These are phyloP conservation scores for Flaveria bidentis DNA, from an alignment of 129 eudicot genomes.

Conservation along the genomic window DNA sequence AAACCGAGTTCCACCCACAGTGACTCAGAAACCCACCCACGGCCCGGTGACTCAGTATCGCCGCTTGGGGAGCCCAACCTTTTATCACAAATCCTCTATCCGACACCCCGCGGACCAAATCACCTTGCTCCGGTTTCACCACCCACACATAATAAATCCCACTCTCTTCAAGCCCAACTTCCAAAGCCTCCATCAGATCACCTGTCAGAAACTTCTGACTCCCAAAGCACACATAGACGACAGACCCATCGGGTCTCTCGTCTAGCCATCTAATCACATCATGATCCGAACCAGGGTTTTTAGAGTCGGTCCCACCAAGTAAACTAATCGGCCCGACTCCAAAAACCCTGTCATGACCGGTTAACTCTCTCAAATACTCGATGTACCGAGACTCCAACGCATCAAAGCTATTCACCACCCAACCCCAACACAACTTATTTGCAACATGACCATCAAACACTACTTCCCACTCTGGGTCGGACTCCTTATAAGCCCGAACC, in stretches of 20 bases:
- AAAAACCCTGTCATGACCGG: slow-evolving; percentile 51
- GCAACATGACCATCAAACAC: slow-evolving; percentile 37
- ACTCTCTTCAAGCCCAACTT: slow-evolving; percentile 55
- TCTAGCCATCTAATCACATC: slow-evolving; percentile 50
- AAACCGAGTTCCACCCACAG: slow-evolving; percentile 84
- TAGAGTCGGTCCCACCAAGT: slow-evolving; percentile 16
- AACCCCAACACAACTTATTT: slow-evolving; percentile 56
- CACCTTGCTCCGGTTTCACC: slow-evolving; percentile 45
- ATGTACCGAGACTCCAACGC: slow-evolving; percentile 50
- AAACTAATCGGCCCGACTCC: slow-evolving; percentile 48
- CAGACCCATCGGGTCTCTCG: slow-evolving; percentile 37
- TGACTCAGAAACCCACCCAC: slow-evolving; percentile 84
- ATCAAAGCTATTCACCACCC: slow-evolving; percentile 55
- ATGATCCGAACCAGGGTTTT: slow-evolving; percentile 5
- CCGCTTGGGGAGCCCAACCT: slow-evolving; percentile 78
- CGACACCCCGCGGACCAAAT: slow-evolving; percentile 29
- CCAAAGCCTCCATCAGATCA: slow-evolving; percentile 57
- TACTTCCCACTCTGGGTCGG: slow-evolving; percentile 47
- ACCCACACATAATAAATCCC: slow-evolving; percentile 68
- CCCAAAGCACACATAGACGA: slow-evolving; percentile 64
- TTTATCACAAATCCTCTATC: slow-evolving; percentile 50
- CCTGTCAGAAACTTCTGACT: slow-evolving; percentile 44
- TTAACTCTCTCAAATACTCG: slow-evolving; percentile 30
- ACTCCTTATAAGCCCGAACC: slow-evolving; percentile 37
- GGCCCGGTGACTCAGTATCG: slow-evolving; percentile 62